Percentiles rank a stretch among this genome's conserved stretches.
These are phyloP conservation scores for Saprolegnia diclina DNA, from an alignment of 352 stramenopile species.

Conservation along the genomic window DNA sequence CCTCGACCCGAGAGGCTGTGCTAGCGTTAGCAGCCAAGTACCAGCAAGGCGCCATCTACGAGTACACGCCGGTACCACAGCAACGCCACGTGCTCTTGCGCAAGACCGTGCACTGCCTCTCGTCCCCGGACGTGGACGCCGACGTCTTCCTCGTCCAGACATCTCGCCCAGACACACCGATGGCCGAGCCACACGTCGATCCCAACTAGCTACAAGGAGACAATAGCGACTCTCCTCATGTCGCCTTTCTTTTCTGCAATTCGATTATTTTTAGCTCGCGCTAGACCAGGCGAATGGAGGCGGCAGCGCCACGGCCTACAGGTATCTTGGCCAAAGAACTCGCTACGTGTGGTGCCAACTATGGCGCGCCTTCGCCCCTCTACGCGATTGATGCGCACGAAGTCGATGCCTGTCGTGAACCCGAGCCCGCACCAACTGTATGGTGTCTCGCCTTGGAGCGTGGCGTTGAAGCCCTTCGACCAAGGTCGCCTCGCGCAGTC, in stretches of 20 bases:
- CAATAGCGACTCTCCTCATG: too few species aligned
- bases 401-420: too few species aligned
- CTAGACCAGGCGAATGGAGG: neutral
- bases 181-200: neutral
- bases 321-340: neutral
- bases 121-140: conserved; percentile 7
- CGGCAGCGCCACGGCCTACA: too few species aligned
- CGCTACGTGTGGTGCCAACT: neutral
- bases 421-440: too few species aligned
- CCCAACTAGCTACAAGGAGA: neutral
- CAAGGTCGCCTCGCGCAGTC: too few species aligned
- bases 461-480: too few species aligned
- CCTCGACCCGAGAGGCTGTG: conserved; percentile 2
- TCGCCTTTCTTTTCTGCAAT: neutral
- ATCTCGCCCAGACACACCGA: neutral
- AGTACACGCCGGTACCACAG: conserved; percentile 1
- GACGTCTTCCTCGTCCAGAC: conserved; percentile 7
- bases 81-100: neutral
- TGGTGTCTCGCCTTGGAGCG: too few species aligned
- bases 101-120: conserved; percentile 13
- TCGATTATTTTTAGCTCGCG: neutral
- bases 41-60: conserved; percentile 20
- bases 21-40: neutral
- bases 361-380: too few species aligned
- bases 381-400: too few species aligned